Conservation (phyloP, 2,329 filamentous ascomycete genomes). For the Diaporthe ampelina region DNA sequence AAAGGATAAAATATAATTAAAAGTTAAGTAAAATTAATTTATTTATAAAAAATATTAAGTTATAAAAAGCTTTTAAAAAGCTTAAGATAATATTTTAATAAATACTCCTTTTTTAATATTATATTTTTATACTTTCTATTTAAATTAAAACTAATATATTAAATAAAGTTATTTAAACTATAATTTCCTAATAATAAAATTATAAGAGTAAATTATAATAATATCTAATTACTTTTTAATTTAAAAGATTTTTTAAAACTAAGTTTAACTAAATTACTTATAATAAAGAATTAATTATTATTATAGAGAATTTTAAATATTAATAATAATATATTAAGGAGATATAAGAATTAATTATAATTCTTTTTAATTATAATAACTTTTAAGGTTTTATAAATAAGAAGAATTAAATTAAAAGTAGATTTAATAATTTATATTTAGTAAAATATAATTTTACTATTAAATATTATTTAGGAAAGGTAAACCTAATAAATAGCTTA, state of each 20-base stretch:
- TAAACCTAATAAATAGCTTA: too few relatives aligned
- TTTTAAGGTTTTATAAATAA: not conserved
- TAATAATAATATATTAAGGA: not conserved
- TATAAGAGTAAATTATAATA: too few relatives aligned
- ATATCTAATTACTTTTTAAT: not conserved
- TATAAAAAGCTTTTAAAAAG: not conserved
- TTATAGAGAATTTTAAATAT: not conserved
- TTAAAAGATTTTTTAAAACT: too few relatives aligned
- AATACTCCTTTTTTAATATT: not conserved
- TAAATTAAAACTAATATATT: not conserved
- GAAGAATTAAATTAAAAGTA: not conserved
- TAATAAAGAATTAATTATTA: too few relatives aligned
- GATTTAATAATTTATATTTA: not conserved
- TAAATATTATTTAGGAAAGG: not conserved
- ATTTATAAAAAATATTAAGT: not conserved
- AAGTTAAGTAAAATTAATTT: not conserved
- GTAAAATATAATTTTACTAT: not conserved
- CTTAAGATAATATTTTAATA: not conserved
- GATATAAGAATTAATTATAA: not conserved
- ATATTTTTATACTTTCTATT: not conserved
- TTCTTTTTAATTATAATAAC: not conserved
- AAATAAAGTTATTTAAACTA: too few relatives aligned
- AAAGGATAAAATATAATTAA: not conserved
- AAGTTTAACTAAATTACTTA: too few relatives aligned
- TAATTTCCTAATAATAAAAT: too few relatives aligned